Percentiles rank a stretch among this genome's conserved stretches.
phyloP scores from a whole-genome alignment of 108 stramenopile genomes.

The Hondaea fermentalgiana region DNA sequence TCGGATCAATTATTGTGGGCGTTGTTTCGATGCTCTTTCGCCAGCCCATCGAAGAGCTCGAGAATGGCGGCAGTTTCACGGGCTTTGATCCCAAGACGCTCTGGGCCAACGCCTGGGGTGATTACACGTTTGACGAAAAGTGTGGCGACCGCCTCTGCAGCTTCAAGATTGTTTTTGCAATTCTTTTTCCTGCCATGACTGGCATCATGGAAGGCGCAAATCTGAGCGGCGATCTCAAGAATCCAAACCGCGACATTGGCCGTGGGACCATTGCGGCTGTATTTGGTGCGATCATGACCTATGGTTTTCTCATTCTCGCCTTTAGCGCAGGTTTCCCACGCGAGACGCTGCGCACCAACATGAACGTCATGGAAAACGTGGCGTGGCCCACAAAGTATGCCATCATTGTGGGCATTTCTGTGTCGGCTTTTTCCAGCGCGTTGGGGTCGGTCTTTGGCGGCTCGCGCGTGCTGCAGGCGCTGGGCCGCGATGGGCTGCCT shows the following conservation, averaged over 20 bases:
- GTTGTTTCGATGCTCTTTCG: neutral
- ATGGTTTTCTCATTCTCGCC: conserved; percentile 4
- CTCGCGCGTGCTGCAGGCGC: conserved; percentile 19
- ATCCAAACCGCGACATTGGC: conserved; percentile 12
- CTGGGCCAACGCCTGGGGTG: neutral
- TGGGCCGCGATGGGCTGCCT: conserved; percentile 28
- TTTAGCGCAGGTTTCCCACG: neutral
- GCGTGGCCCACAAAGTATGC: neutral
- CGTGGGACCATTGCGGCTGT: conserved; percentile 21
- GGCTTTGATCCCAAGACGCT: neutral
- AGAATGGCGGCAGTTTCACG: neutral
- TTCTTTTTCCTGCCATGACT: conserved; percentile 28
- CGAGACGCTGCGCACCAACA: conserved; percentile 14
- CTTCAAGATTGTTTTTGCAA: neutral
- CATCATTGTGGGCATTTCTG: conserved; percentile 24
- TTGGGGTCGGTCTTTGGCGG: conserved; percentile 20
- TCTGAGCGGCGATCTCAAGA: conserved; percentile 23
- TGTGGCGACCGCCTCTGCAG: neutral
- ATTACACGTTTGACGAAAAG: neutral
- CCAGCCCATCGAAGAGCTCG: neutral
- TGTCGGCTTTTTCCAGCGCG: conserved; percentile 12
- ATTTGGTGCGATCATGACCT: neutral
- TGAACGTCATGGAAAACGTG: conserved; percentile 25
- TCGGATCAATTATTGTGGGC: neutral
- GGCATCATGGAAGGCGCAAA: conserved; percentile 24